These are phyloP conservation scores for Lentinula novae-zelandiae DNA, from an alignment of 1,284 basidiomycete genomes.

Conservation along the genomic window DNA sequence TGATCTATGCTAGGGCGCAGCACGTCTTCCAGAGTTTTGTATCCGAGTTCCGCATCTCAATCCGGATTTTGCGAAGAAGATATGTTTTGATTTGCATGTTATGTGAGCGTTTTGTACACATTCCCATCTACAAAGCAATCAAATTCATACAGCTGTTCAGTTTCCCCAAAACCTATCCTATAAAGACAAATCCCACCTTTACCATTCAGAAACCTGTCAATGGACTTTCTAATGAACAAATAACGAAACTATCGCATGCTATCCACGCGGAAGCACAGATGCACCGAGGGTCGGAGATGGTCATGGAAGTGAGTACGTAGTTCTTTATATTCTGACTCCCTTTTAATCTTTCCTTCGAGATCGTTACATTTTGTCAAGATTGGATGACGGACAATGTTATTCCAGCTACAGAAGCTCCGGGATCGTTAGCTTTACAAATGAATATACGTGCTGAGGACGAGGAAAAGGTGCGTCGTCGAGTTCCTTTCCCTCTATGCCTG, in stretches of 20 bases:
- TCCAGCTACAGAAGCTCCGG: constrained; percentile 54
- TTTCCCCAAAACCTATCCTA: constrained; percentile 76
- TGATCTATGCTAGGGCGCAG: constrained; percentile 48
- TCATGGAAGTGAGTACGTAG: constrained; percentile 47
- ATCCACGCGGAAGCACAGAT: constrained; percentile 62
- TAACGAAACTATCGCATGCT: constrained; percentile 48
- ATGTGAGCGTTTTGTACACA: constrained; percentile 44
- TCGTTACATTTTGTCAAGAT: constrained; percentile 63
- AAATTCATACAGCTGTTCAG: constrained; percentile 29
- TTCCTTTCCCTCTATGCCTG: constrained; percentile 1
- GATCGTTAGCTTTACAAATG: constrained; percentile 75
- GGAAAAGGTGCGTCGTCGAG: constrained; percentile 42
- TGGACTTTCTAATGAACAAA: constrained; percentile 51
- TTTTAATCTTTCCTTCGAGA: constrained; percentile 33
- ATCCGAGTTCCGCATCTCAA: constrained; percentile 67
- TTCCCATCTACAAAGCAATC: too few relatives aligned
- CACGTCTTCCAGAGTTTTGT: constrained; percentile 66
- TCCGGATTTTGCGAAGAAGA: constrained; percentile 45
- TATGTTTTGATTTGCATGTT: constrained; percentile 62
- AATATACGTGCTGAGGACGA: constrained; percentile 62
- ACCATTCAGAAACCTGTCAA: constrained; percentile 60
- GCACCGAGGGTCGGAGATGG: constrained; percentile 64
- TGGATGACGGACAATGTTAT: constrained; percentile 60
- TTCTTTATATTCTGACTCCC: not conserved
- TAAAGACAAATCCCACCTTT: constrained; percentile 62